Conservation (phyloP, 768 basidiomycete species). For the Hemileccinum rubropunctum region DNA sequence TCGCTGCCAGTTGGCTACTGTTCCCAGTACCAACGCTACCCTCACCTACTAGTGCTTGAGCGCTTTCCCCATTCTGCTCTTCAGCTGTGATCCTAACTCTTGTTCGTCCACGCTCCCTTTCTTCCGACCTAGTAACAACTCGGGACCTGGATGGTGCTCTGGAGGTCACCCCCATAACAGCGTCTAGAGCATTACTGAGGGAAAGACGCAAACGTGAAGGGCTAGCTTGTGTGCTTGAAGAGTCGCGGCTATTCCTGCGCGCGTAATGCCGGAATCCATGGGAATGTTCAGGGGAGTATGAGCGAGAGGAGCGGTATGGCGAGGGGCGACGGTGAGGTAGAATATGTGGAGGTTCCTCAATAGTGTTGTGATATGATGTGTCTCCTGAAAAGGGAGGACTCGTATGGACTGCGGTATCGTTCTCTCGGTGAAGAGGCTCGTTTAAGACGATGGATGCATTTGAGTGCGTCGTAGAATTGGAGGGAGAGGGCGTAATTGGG, state of each 20-base stretch:
- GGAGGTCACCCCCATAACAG: constrained; percentile 19
- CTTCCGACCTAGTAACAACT: constrained; percentile 38
- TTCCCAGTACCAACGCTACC: background rate
- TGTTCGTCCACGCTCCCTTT: constrained; percentile 23
- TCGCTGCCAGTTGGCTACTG: background rate
- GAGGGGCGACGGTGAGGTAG: background rate
- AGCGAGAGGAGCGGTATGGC: background rate
- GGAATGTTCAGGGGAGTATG: constrained; percentile 3
- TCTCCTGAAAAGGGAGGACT: background rate
- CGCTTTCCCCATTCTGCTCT: background rate
- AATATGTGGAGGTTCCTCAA: constrained; percentile 18
- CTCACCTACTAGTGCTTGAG: background rate
- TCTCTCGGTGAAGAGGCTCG: constrained; percentile 3
- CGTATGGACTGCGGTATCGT: background rate
- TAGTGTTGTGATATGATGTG: constrained; percentile 32
- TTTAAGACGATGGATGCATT: constrained; percentile 6
- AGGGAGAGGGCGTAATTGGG: background rate
- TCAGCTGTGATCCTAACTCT: constrained; percentile 10
- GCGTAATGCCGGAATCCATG: background rate
- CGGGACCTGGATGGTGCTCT: constrained; percentile 11
- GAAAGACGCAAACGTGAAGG: constrained; percentile 20
- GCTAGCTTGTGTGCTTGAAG: background rate
- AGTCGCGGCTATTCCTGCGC: background rate
- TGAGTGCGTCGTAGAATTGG: background rate
- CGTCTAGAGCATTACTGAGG: constrained; percentile 14